Evolutionary conservation across 208 protist species (phyloP).

Genomic region (Tetramitus jugosus): DNA sequence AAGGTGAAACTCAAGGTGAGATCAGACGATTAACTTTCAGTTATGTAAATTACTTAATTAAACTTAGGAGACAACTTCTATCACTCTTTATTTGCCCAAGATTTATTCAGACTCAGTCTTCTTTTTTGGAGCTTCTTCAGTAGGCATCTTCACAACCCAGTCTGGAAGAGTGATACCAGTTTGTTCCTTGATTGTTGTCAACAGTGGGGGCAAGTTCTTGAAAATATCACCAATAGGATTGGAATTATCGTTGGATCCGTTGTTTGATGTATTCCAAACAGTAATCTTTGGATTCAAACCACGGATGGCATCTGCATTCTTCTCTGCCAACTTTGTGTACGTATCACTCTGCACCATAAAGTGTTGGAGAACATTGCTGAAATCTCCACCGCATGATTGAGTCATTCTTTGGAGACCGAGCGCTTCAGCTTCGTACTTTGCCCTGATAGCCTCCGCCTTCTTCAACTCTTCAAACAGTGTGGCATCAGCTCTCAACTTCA

Average conservation of each 20-base stretch:
- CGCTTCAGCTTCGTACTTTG: background rate
- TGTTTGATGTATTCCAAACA: constrained; percentile 7
- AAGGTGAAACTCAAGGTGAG: too few species aligned
- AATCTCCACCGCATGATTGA: too few species aligned
- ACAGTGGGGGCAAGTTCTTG: background rate
- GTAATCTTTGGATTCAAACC: constrained; percentile 16
- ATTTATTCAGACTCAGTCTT: too few species aligned
- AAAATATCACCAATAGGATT: background rate
- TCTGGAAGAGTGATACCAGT: background rate
- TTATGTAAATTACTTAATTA: too few species aligned
- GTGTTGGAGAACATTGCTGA: background rate
- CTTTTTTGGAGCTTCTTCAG: too few species aligned
- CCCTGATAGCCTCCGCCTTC: background rate
- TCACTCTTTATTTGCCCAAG: too few species aligned
- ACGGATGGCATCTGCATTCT: background rate
- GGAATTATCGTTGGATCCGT: background rate
- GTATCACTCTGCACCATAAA: background rate
- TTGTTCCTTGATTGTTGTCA: background rate
- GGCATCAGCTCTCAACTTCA: background rate
- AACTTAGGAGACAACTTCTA: too few species aligned
- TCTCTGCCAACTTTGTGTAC: background rate
- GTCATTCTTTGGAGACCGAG: too few species aligned
- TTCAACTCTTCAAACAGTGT: background rate
- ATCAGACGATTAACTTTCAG: too few species aligned
- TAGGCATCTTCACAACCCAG: background rate